phyloP scores from a whole-genome alignment of 1,284 basidiomycete genomes.

The Rhodotorula glutinis region DNA sequence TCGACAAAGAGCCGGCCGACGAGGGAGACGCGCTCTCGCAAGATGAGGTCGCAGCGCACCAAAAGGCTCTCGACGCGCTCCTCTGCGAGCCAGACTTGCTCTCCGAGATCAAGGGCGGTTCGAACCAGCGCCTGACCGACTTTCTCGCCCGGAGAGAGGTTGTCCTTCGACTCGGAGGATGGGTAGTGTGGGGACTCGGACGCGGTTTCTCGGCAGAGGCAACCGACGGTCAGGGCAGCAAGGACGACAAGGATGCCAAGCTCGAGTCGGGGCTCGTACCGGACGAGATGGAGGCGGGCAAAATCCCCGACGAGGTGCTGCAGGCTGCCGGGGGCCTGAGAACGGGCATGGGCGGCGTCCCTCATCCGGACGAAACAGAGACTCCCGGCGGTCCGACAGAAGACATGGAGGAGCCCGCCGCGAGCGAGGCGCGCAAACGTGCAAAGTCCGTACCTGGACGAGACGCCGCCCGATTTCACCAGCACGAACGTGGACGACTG shows the following conservation, averaged over 20 bases:
- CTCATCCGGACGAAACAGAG: constrained; percentile 22
- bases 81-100: constrained; percentile 33
- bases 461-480: neutral
- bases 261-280: constrained; percentile 24
- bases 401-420: constrained; percentile 19
- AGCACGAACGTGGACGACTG: neutral
- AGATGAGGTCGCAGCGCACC: constrained; percentile 11
- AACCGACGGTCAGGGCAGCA: neutral
- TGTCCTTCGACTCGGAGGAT: constrained; percentile 35
- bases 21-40: neutral
- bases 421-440: constrained; percentile 36
- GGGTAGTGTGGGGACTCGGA: constrained; percentile 40
- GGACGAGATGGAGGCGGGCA: constrained; percentile 34
- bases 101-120: constrained; percentile 37
- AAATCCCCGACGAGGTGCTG: constrained; percentile 34
- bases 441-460: constrained; percentile 31
- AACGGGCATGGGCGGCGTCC: constrained; percentile 36
- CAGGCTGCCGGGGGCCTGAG: constrained; percentile 18
- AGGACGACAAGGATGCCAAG: neutral
- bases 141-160: constrained; percentile 32
- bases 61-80: constrained; percentile 31
- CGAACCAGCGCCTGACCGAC: constrained; percentile 33
- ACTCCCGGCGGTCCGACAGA: constrained; percentile 8
- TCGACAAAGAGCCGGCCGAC: neutral
- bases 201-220: constrained; percentile 12